phyloP scores from a whole-genome alignment of 2,329 filamentous ascomycete genomes.

The Neonectria ditissima region DNA sequence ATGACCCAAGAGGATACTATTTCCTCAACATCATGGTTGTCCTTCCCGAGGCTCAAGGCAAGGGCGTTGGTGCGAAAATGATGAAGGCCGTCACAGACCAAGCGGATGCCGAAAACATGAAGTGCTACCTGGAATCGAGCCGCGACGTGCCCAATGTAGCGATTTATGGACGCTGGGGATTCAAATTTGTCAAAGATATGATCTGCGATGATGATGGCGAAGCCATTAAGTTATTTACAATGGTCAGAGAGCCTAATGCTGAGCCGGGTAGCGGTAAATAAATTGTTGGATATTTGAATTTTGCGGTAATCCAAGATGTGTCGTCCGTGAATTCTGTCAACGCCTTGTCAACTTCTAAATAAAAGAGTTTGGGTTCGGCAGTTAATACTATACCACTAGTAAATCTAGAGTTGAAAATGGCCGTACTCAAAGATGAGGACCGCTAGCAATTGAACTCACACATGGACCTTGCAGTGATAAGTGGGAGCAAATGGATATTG shows the following conservation, averaged over 20 bases:
- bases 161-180: conserved; percentile 79
- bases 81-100: conserved; percentile 71
- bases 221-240: conserved; percentile 63
- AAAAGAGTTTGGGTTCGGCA: not conserved
- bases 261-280: conserved; percentile 41
- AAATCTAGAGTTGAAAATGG: too few species aligned
- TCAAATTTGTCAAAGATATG: conserved; percentile 73
- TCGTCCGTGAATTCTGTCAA: too few species aligned
- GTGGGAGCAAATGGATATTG: too few species aligned
- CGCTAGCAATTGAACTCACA: too few species aligned
- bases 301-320: not conserved
- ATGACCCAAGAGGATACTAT: conserved; percentile 75
- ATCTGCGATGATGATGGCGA: conserved; percentile 73
- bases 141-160: conserved; percentile 75
- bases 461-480: too few species aligned
- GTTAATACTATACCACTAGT: too few species aligned
- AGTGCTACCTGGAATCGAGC: conserved; percentile 78
- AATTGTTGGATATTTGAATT: not conserved
- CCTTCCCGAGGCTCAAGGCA: conserved; percentile 71
- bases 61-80: conserved; percentile 73
- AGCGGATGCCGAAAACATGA: conserved; percentile 73
- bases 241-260: conserved; percentile 57
- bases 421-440: too few species aligned
- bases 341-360: not conserved
- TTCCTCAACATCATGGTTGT: conserved; percentile 83